These are phyloP conservation scores for Fraxinus dipetala DNA, from an alignment of 305 asterid genomes.

Conservation along the genomic window DNA sequence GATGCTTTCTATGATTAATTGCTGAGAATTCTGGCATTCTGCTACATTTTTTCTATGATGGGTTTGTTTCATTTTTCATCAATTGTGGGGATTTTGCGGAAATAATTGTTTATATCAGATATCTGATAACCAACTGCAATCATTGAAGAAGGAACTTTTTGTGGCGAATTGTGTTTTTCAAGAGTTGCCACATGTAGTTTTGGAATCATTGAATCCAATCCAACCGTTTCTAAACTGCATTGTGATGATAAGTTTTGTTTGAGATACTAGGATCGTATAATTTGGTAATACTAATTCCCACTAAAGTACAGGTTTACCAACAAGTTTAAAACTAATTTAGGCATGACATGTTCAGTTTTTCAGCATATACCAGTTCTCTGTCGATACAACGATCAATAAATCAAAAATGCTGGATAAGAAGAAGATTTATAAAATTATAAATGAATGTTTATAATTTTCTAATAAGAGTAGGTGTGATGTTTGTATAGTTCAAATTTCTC, in stretches of 20 bases:
- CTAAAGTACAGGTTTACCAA: neutral
- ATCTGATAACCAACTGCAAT: neutral
- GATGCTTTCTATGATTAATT: neutral
- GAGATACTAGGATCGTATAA: neutral
- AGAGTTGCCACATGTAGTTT: neutral
- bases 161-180: neutral
- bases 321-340: neutral
- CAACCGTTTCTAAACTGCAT: neutral
- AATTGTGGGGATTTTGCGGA: neutral
- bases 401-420: neutral
- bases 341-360: neutral
- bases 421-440: neutral
- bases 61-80: neutral
- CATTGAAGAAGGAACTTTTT: neutral
- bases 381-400: neutral
- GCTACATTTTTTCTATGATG: neutral
- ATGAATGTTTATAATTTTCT: too few relatives aligned
- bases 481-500: neutral
- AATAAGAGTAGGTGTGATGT: neutral
- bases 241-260: neutral
- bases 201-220: neutral
- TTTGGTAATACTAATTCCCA: neutral
- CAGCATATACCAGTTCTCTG: neutral
- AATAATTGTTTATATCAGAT: neutral
- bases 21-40: neutral